These are phyloP conservation scores for Centella asiatica DNA, from an alignment of 129 eudicot genomes.

Conservation along the genomic window DNA sequence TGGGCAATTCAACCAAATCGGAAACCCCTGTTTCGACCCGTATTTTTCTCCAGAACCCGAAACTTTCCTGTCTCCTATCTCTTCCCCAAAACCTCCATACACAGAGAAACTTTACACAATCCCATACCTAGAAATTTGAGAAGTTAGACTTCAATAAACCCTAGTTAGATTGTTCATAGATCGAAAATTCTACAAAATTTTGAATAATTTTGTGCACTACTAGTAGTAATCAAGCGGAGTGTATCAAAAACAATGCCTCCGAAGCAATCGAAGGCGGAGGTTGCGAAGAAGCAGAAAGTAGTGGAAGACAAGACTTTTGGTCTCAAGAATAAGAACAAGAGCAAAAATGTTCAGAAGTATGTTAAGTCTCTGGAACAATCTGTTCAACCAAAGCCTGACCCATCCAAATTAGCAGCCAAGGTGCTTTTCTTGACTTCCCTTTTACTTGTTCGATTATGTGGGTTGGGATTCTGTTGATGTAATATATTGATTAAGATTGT, in stretches of 20 bases:
- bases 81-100: no score
- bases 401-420: slow-evolving; percentile 53
- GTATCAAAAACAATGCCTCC: slow-evolving; percentile 47
- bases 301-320: slow-evolving; percentile 64
- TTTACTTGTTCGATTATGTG: neutral
- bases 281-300: slow-evolving; percentile 48
- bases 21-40: no score
- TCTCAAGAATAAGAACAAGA: slow-evolving; percentile 45
- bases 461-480: neutral
- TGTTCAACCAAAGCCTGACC: slow-evolving; percentile 49
- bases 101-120: no score
- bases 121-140: no score
- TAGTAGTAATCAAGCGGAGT: no score
- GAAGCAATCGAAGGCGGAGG: slow-evolving; percentile 46
- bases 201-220: no score
- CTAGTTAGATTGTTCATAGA: no score
- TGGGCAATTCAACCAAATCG: no score
- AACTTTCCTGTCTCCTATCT: no score
- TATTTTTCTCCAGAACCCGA: no score
- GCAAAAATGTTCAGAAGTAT: slow-evolving; percentile 51
- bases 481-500: neutral
- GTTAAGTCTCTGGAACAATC: slow-evolving; percentile 42
- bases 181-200: no score
- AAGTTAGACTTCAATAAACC: no score
- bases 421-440: slow-evolving; percentile 4